Conservation (phyloP, 495 filamentous ascomycete species). For the Evansstolkia leycettana region DNA sequence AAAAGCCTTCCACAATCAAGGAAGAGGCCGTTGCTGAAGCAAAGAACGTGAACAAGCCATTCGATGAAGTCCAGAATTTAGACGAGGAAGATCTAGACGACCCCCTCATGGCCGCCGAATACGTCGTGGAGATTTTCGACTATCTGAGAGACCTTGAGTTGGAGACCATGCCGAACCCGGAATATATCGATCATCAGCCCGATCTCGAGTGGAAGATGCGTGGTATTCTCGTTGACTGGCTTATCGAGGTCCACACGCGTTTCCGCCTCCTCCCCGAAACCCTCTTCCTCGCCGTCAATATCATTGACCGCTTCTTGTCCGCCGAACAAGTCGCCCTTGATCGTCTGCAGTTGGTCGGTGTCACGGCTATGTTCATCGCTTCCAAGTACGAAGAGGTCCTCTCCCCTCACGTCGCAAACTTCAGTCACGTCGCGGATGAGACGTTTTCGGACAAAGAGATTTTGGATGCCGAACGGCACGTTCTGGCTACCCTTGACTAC, state of each 20-base stretch:
- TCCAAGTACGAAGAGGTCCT: slow-evolving; percentile 98
- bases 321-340: slow-evolving; percentile 88
- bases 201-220: slow-evolving; percentile 98
- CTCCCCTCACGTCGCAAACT: slow-evolving; percentile 92
- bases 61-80: slow-evolving; percentile 48
- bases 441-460: slow-evolving; percentile 95
- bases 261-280: slow-evolving; percentile 98
- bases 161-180: slow-evolving; percentile 71
- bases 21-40: slow-evolving; percentile 19
- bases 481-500: slow-evolving; percentile 82
- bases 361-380: slow-evolving; percentile 97
- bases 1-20: slow-evolving; percentile 2
- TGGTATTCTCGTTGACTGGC: slow-evolving; percentile 94
- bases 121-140: slow-evolving; percentile 94
- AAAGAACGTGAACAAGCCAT: slow-evolving; percentile 18
- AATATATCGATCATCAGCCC: slow-evolving; percentile 88
- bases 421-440: slow-evolving; percentile 91
- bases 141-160: slow-evolving; percentile 83
- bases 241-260: slow-evolving; percentile 94
- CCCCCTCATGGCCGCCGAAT: slow-evolving; percentile 94
- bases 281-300: slow-evolving; percentile 91
- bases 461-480: slow-evolving; percentile 88
- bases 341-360: slow-evolving; percentile 88
- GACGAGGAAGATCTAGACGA: slow-evolving; percentile 84
- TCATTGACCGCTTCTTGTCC: slow-evolving; percentile 95